Evolutionary conservation across 2,329 filamentous ascomycete species (phyloP), one percentile per base, ranked within the genome.

Genomic region (Alternaria ventricosa): DNA sequence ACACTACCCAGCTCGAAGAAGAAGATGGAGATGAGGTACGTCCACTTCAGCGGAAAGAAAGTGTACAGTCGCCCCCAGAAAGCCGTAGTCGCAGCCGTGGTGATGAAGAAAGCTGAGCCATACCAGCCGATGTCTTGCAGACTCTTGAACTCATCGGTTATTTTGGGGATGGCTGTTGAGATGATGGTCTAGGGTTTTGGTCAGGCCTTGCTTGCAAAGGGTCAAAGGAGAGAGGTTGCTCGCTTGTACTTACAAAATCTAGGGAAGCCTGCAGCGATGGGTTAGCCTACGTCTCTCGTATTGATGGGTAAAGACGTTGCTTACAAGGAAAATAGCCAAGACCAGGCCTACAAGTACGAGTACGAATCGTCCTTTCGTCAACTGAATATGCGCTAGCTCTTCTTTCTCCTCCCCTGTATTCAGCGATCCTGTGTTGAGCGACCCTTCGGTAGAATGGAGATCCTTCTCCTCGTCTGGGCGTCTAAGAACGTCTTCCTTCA

Each of bases 121-220:
- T 74, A 79, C 73, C 78, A 76, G 28, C 71, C 67, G 20, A 75
- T 69, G 49, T 79, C 75, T 9, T 66, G 65, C 5, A 79, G 67
- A 22, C 69, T 67, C 18, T 73, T 55, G 60, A 80, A 80, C 22
- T 74, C 46, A n/a, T 69, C 62, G 5, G 77, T 76, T 18, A 80
- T 79, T 1, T 55, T 50, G 2, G 78, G 78, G 12, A 80, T 69
- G 6, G 76, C 73, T 4, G 72, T 75, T 6, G 71, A 71, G 11
- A 79, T 67, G 11, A 79, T 61, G 5, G 51, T 56, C 58, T 61
- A 2, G 5, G 10, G 0, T 5, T 23, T 25, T 2, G 2, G 2
- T 57, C 18, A 57, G 18, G 15, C 5, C 13, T 28, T 7, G 6
- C 15, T n/a, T 41, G 36, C 15, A 18, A 41, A 41, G n/a, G 8